Conservation (phyloP, 805 yeast species). For the Pichia nakasei region DNA sequence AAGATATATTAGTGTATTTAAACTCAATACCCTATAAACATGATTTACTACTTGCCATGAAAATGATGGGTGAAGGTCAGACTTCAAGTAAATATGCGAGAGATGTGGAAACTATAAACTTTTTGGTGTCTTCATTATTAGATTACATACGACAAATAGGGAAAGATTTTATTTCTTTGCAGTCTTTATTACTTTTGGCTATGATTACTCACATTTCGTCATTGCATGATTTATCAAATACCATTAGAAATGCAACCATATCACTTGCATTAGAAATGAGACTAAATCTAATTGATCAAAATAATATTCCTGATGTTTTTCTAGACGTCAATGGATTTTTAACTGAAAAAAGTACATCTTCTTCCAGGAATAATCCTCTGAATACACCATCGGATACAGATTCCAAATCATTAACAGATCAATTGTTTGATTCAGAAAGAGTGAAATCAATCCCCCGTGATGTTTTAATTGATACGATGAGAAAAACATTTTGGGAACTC, state of each 20-base stretch:
- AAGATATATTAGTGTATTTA: slow-evolving; percentile 29
- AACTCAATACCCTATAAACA: slow-evolving; percentile 26
- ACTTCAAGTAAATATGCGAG: slow-evolving; percentile 27
- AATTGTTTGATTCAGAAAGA: slow-evolving; percentile 14
- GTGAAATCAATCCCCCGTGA: slow-evolving; percentile 14
- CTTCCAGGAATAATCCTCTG: slow-evolving; percentile 1
- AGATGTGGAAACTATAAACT: slow-evolving; percentile 34
- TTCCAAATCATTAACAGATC: slow-evolving; percentile 10
- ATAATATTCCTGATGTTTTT: slow-evolving; percentile 18
- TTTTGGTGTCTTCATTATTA: slow-evolving; percentile 26
- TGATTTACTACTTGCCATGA: slow-evolving; percentile 40
- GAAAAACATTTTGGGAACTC: slow-evolving; percentile 45
- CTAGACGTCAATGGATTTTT: slow-evolving; percentile 29
- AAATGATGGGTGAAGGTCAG: slow-evolving; percentile 42
- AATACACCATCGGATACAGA: slow-evolving; percentile 17
- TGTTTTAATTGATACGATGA: slow-evolving; percentile 27
- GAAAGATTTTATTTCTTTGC: slow-evolving; percentile 37
- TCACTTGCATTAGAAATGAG: slow-evolving; percentile 30
- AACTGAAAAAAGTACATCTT: slow-evolving; percentile 10
- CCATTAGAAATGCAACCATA: slow-evolving; percentile 35
- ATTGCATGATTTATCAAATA: slow-evolving; percentile 36
- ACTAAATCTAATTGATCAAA: slow-evolving; percentile 32
- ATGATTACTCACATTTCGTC: slow-evolving; percentile 45
- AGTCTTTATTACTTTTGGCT: slow-evolving; percentile 32
- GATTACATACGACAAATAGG: slow-evolving; percentile 26